Percentiles rank a stretch among this genome's conserved stretches.
Evolutionary conservation across 352 stramenopile genomes (phyloP).

Genomic region (Globisporangium carolinianum): DNA sequence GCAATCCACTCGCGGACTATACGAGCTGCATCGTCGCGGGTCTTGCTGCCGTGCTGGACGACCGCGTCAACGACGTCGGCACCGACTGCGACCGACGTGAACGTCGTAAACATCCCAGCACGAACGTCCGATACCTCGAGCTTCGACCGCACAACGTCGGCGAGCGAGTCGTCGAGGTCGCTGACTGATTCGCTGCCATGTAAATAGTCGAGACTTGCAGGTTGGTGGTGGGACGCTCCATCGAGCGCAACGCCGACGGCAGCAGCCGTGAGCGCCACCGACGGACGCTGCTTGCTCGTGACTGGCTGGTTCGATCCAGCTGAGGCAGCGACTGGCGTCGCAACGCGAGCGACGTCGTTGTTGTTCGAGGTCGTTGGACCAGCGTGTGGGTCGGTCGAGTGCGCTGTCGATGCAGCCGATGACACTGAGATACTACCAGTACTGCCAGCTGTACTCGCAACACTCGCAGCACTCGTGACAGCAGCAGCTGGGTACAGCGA

Average conservation of each 20-base stretch:
- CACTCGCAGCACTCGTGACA: not conserved
- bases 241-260: constrained; percentile 45
- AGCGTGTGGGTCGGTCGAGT: too few relatives aligned
- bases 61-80: constrained; percentile 42
- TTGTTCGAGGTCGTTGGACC: not conserved
- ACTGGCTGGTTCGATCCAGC: constrained; percentile 21
- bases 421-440: not conserved
- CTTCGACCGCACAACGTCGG: constrained; percentile 51
- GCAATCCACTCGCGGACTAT: constrained; percentile 41
- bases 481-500: constrained; percentile 41
- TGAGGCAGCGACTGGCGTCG: constrained; percentile 35
- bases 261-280: constrained; percentile 39
- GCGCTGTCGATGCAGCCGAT: constrained; percentile 8
- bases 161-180: constrained; percentile 54
- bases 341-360: constrained; percentile 27
- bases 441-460: not conserved
- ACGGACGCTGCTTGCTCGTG: constrained; percentile 37
- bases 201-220: constrained; percentile 27
- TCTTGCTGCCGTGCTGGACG: constrained; percentile 56
- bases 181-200: constrained; percentile 18
- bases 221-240: constrained; percentile 21
- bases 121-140: constrained; percentile 54
- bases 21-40: constrained; percentile 27
- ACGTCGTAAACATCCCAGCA: constrained; percentile 67
- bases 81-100: constrained; percentile 47